Conservation (phyloP, 2,329 filamentous ascomycete genomes). For the Fusarium nanum region DNA sequence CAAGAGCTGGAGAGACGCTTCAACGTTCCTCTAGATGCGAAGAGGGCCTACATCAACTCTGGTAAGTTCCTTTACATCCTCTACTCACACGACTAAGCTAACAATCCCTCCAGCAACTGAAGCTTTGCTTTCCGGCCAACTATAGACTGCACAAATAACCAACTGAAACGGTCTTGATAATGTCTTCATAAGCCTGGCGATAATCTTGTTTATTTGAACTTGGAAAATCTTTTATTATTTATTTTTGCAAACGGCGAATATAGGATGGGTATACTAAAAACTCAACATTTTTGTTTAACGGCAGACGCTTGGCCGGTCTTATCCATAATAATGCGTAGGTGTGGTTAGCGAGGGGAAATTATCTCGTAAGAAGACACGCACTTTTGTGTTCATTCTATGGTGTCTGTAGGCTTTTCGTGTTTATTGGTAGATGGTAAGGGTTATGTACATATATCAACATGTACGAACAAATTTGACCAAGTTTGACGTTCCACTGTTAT, state of each 20-base stretch:
- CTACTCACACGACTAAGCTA: slow-evolving; percentile 18
- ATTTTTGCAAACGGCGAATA: slow-evolving; percentile 36
- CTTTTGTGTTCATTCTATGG: slow-evolving; percentile 24
- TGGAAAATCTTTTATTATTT: slow-evolving; percentile 15
- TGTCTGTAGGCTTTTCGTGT: slow-evolving; percentile 36
- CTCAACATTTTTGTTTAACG: slow-evolving; percentile 37
- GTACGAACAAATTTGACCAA: slow-evolving; percentile 45
- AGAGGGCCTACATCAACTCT: slow-evolving; percentile 93
- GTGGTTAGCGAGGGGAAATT: slow-evolving; percentile 34
- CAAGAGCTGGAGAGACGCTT: slow-evolving; percentile 91
- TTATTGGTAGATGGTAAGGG: slow-evolving; percentile 31
- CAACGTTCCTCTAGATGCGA: slow-evolving; percentile 84
- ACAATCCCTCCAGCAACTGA: slow-evolving; percentile 70
- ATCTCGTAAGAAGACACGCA: slow-evolving; percentile 20
- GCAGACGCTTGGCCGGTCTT: slow-evolving; percentile 24
- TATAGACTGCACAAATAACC: slow-evolving; percentile 59
- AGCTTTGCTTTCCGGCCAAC: slow-evolving; percentile 79
- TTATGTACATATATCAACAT: slow-evolving; percentile 36
- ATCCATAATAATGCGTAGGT: slow-evolving; percentile 44
- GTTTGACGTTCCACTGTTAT: slow-evolving; percentile 14
- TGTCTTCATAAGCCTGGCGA: slow-evolving; percentile 31
- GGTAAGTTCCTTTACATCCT: slow-evolving; percentile 63
- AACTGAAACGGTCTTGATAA: slow-evolving; percentile 33
- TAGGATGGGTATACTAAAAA: slow-evolving; percentile 42
- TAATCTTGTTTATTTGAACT: slow-evolving; percentile 21